Base-by-base conservation (phyloP, 768 basidiomycete genomes). In the Russula griseocarnosa region DNA sequence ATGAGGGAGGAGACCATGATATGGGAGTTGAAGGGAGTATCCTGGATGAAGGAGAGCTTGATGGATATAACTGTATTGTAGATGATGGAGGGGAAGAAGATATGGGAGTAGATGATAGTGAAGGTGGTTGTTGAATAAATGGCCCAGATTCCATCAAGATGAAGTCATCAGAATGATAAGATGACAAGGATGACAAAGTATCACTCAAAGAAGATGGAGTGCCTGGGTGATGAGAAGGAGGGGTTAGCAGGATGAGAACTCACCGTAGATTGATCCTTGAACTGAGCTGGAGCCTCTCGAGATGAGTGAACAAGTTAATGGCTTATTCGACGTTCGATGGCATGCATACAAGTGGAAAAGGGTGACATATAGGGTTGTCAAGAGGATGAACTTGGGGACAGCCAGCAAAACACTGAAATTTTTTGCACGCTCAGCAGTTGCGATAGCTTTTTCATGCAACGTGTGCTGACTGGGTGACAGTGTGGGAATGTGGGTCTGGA, bases 131-230 rank as follows among this genome's bases (percentile, higher is more conserved):
- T 34, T 47, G 65, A 34, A 71, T 64, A 7, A 50, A 74, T 9
- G 73, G 66, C 62, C 76, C 77, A n/a, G 70, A 69, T 63, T 71
- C 78, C 77, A 81, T 70, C 72, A 78, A 64, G 76, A 76, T 74
- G 40, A 78, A 75, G 67, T 90, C 90, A 60, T 93, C 90, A 0
- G 91, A 92, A 66, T 92, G 86, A 65, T 88, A 87, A 20, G 82
- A 83, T 4, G 81, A 82, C 55, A 84, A 67, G 70, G 78, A 84
- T 0, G 82, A 83, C 60, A 71, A 66, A 7, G 66, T 69, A 13
- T 76, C 77, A 18, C 63, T 71, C 47, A 72, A 54, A 6, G 78
- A 78, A 40, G 73, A 75, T 4, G 78, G 75, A 3, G 83, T 80
- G 4, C 76, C 72, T 14, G 78, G 73, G 18, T 77, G 73, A 16